Percentiles rank a stretch among this genome's conserved stretches.
phyloP scores from a whole-genome alignment of 1,139 yeast genomes.

The Hyphopichia fennica region DNA sequence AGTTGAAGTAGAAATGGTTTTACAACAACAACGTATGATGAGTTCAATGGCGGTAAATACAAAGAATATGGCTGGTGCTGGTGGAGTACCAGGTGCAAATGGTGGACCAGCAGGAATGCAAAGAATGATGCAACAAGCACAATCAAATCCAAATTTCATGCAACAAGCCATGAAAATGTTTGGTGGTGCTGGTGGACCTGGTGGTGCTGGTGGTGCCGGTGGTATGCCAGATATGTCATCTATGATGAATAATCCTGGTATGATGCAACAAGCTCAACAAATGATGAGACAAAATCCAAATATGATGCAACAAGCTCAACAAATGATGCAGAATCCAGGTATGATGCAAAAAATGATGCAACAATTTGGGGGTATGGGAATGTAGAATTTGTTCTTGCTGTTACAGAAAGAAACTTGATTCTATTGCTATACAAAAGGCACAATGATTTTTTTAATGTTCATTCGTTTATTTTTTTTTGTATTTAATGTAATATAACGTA shows the following conservation, averaged over 20 bases:
- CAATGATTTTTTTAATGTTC: too few relatives aligned
- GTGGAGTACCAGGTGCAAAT: conserved; percentile 41
- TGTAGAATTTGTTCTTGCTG: too few relatives aligned
- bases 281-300: conserved; percentile 72
- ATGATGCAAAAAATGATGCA: conserved; percentile 78
- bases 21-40: conserved; percentile 93
- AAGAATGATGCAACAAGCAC: conserved; percentile 52
- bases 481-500: neutral
- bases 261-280: conserved; percentile 51
- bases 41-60: conserved; percentile 85
- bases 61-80: conserved; percentile 52
- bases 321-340: conserved; percentile 55
- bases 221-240: conserved; percentile 59
- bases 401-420: too few relatives aligned
- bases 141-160: conserved; percentile 53
- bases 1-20: conserved; percentile 89
- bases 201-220: conserved; percentile 45
- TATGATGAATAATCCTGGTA: conserved; percentile 49
- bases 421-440: too few relatives aligned
- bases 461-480: too few relatives aligned
- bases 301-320: conserved; percentile 63
- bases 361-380: conserved; percentile 66
- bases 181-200: conserved; percentile 48
- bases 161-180: conserved; percentile 57
- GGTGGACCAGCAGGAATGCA: conserved; percentile 36